A percentile compares a stretch with the other conserved stretches of the same genome.
These are phyloP conservation scores for Ogataea polymorpha DNA, from an alignment of 805 yeast genomes.

Conservation along the genomic window DNA sequence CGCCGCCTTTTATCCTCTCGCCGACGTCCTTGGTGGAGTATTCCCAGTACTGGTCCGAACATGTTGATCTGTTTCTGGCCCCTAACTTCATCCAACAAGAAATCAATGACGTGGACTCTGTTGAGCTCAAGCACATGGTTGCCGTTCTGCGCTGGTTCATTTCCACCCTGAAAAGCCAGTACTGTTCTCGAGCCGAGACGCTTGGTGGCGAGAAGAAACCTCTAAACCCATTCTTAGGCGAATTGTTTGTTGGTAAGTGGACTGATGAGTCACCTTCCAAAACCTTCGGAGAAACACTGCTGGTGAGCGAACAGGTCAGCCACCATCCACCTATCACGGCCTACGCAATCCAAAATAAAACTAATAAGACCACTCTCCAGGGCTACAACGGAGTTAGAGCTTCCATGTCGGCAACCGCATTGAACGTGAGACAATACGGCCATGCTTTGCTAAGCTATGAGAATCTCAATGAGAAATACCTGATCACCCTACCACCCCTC, in stretches of 20 bases:
- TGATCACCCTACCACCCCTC: slow-evolving; percentile 87
- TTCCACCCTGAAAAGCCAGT: slow-evolving; percentile 87
- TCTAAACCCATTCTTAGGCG: slow-evolving; percentile 93
- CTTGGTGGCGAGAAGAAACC: slow-evolving; percentile 98
- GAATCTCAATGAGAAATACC: slow-evolving; percentile 61
- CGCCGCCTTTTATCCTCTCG: slow-evolving; percentile 94
- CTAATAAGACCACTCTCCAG: slow-evolving; percentile 64
- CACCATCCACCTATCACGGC: slow-evolving; percentile 99
- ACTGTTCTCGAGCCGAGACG: slow-evolving; percentile 85
- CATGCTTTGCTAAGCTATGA: slow-evolving; percentile 74
- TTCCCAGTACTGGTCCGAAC: slow-evolving; percentile 95
- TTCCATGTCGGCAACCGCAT: slow-evolving; percentile 68
- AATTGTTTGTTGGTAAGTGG: slow-evolving; percentile 91
- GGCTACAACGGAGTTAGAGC: slow-evolving; percentile 92
- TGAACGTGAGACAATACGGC: slow-evolving; percentile 88
- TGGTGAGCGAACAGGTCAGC: slow-evolving; percentile 88
- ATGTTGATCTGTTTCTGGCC: slow-evolving; percentile 75
- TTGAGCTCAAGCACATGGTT: slow-evolving; percentile 63
- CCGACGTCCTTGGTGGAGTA: slow-evolving; percentile 87
- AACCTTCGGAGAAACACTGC: slow-evolving; percentile 68
- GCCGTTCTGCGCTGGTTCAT: slow-evolving; percentile 90
- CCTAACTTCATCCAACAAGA: slow-evolving; percentile 51
- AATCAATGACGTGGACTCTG: slow-evolving; percentile 42
- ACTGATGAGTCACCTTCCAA: slow-evolving; percentile 45
- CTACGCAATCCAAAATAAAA: slow-evolving; percentile 73